Conservation (phyloP, 768 basidiomycete species). For the Sistotremastrum suecicum region DNA sequence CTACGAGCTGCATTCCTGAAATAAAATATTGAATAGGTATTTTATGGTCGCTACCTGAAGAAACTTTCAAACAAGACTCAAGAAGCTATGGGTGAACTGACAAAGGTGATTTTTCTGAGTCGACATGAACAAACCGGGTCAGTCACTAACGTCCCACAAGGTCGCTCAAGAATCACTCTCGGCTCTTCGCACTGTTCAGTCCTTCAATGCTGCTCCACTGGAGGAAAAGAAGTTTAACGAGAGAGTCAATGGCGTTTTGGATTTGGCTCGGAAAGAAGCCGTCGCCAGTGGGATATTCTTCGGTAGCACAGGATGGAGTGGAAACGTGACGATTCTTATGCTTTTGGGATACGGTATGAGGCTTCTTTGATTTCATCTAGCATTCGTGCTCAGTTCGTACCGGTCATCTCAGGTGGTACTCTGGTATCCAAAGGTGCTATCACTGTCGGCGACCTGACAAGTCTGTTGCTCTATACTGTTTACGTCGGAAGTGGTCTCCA, state of each 20-base stretch:
- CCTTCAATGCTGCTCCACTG: conserved; percentile 70
- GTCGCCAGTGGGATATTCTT: conserved; percentile 87
- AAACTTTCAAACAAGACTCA: conserved; percentile 85
- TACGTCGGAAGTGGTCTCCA: conserved; percentile 74
- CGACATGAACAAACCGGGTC: background rate
- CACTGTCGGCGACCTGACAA: conserved; percentile 84
- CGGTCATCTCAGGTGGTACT: conserved; percentile 51
- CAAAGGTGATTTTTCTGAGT: conserved; percentile 30
- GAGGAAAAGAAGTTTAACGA: conserved; percentile 69
- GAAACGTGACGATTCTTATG: conserved; percentile 81
- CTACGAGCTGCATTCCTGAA: conserved; percentile 6
- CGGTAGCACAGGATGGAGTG: conserved; percentile 83
- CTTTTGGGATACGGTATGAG: conserved; percentile 78
- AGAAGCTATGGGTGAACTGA: conserved; percentile 93
- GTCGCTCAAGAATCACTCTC: conserved; percentile 85
- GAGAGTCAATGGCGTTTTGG: conserved; percentile 48
- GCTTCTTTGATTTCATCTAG: background rate
- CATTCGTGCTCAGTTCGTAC: background rate
- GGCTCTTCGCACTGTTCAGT: conserved; percentile 79
- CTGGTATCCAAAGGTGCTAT: conserved; percentile 82
- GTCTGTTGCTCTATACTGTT: conserved; percentile 78
- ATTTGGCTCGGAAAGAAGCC: conserved; percentile 74
- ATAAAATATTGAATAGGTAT: conserved; percentile 40
- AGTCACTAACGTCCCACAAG: conserved; percentile 18
- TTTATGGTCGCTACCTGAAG: conserved; percentile 92